A percentile compares a stretch with the other conserved stretches of the same genome.
Evolutionary conservation across 768 basidiomycete genomes (phyloP).

Genomic region (Gloeophyllum trabeum): DNA sequence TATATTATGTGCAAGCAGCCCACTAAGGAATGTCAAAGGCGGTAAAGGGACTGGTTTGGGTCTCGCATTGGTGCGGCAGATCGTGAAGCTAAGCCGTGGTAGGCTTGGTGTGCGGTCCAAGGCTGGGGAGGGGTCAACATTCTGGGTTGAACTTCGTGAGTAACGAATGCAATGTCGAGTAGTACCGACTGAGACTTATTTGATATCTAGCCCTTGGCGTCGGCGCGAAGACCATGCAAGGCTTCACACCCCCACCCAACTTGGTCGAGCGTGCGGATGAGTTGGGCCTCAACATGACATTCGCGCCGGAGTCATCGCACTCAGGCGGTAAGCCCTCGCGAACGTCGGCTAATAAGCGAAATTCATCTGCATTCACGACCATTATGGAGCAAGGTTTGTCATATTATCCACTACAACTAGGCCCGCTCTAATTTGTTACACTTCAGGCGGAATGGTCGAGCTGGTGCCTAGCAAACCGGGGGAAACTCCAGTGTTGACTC

Average conservation of each 20-base stretch:
- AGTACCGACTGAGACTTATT: not conserved
- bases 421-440: not conserved
- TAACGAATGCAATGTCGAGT: slow-evolving; percentile 5
- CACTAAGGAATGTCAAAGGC: slow-evolving; percentile 5
- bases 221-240: slow-evolving; percentile 36
- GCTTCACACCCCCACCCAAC: slow-evolving; percentile 12
- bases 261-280: not conserved
- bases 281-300: not conserved
- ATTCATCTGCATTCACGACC: not conserved
- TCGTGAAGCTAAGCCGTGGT: slow-evolving; percentile 38
- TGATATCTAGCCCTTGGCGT: slow-evolving; percentile 65
- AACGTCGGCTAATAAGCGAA: not conserved
- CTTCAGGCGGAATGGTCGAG: not conserved
- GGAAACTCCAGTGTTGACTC: not conserved
- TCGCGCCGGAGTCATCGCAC: slow-evolving; percentile 2
- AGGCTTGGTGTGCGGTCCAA: slow-evolving; percentile 29
- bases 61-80: slow-evolving; percentile 39
- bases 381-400: slow-evolving; percentile 1
- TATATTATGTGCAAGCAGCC: slow-evolving; percentile 2
- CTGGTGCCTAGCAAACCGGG: not conserved
- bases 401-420: not conserved
- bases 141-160: slow-evolving; percentile 76
- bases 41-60: slow-evolving; percentile 47
- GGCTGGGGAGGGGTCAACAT: slow-evolving; percentile 64
- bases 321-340: not conserved